These are phyloP conservation scores for Dothistroma septosporum DNA, from an alignment of 2,329 filamentous ascomycete species.

Conservation along the genomic window DNA sequence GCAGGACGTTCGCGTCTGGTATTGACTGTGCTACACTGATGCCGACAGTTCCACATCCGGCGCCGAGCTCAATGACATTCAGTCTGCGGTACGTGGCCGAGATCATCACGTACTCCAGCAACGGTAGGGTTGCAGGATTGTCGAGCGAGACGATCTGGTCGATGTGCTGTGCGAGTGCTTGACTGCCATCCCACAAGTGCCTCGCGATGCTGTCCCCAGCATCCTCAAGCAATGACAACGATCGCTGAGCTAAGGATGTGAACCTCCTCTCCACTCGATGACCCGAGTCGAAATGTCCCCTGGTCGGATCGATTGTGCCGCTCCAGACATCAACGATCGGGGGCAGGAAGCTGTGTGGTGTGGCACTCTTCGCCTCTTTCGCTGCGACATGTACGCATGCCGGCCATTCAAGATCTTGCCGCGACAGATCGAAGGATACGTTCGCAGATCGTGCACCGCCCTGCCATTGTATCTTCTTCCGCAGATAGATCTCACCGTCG, in stretches of 20 bases:
- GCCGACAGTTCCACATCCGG: constrained; percentile 65
- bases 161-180: constrained; percentile 54
- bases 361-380: constrained; percentile 34
- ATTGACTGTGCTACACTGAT: constrained; percentile 57
- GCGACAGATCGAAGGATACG: constrained; percentile 40
- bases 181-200: constrained; percentile 65
- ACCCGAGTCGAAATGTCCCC: constrained; percentile 41
- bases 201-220: constrained; percentile 68
- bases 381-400: constrained; percentile 41
- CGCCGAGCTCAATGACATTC: constrained; percentile 60
- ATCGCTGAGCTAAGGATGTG: constrained; percentile 37
- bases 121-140: constrained; percentile 30
- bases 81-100: constrained; percentile 42
- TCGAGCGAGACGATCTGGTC: constrained; percentile 40
- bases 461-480: constrained; percentile 43
- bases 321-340: constrained; percentile 58
- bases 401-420: constrained; percentile 38
- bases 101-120: constrained; percentile 37
- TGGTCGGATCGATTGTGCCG: constrained; percentile 39
- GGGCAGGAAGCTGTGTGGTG: constrained; percentile 31
- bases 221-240: constrained; percentile 60
- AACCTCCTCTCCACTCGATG: constrained; percentile 56
- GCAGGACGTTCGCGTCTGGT: constrained; percentile 49
- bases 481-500: constrained; percentile 40
- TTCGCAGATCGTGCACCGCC: constrained; percentile 43